Percentiles rank a stretch among this genome's conserved stretches.
These are phyloP conservation scores for Hypoxylon sp. DNA, from an alignment of 2,329 filamentous ascomycete species.

Conservation along the genomic window DNA sequence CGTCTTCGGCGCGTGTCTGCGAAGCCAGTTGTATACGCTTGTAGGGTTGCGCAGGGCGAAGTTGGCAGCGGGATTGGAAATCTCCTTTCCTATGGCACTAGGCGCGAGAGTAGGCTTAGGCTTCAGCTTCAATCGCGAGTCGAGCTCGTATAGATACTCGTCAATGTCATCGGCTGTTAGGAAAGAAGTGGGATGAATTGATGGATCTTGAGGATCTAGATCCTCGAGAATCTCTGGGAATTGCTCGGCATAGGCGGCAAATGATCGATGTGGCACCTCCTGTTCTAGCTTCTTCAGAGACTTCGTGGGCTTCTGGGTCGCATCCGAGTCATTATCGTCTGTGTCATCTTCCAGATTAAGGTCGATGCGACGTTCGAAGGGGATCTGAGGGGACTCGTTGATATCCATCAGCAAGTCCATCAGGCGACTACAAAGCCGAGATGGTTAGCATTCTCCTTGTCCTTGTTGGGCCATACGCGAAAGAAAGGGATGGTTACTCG, in stretches of 20 bases:
- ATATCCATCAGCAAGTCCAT: constrained; percentile 91
- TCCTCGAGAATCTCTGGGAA: constrained; percentile 71
- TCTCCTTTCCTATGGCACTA: constrained; percentile 56
- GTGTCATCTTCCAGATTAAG: constrained; percentile 66
- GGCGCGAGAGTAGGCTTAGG: constrained; percentile 67
- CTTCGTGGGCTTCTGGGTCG: constrained; percentile 59
- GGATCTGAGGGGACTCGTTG: constrained; percentile 86
- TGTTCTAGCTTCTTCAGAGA: constrained; percentile 65
- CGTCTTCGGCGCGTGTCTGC: constrained; percentile 85
- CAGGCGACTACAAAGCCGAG: constrained; percentile 74
- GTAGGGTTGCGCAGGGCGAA: constrained; percentile 81
- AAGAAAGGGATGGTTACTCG: constrained; percentile 73
- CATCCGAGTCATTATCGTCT: constrained; percentile 60
- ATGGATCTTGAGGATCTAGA: constrained; percentile 65
- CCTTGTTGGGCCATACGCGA: neutral
- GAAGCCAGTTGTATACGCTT: constrained; percentile 96
- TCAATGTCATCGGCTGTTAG: constrained; percentile 79
- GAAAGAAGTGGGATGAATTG: constrained; percentile 74
- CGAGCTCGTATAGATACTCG: constrained; percentile 78
- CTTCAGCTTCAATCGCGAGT: constrained; percentile 64
- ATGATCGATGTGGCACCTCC: constrained; percentile 67
- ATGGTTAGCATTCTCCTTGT: constrained; percentile 7
- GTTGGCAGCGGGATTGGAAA: constrained; percentile 58
- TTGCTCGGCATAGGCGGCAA: constrained; percentile 70
- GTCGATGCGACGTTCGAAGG: constrained; percentile 80